These are phyloP conservation scores for Podospora pseudoanserina DNA, from an alignment of 495 filamentous ascomycete genomes.

Conservation along the genomic window DNA sequence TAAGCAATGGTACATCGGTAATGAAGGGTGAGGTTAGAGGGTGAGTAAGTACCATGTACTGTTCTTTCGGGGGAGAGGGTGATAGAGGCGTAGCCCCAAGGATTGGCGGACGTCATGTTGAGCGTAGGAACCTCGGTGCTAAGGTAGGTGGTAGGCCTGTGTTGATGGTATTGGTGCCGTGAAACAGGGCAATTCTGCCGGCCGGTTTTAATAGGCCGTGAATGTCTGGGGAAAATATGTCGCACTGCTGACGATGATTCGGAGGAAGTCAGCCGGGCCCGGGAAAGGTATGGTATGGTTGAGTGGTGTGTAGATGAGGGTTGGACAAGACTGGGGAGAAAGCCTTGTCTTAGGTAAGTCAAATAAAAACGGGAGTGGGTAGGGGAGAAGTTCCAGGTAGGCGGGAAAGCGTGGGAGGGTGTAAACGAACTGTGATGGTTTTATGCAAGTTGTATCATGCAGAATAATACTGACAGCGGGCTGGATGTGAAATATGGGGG, in stretches of 20 bases:
- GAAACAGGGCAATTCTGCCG: neutral
- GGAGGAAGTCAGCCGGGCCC: slow-evolving; percentile 2
- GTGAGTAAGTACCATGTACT: neutral
- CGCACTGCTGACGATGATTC: neutral
- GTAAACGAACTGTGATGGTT: neutral
- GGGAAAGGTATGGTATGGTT: neutral
- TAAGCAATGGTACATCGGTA: neutral
- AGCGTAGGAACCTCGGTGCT: neutral
- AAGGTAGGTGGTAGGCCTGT: neutral
- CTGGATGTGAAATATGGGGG: neutral
- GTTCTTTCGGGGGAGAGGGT: neutral
- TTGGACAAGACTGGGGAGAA: neutral
- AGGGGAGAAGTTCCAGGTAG: neutral
- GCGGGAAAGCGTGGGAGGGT: neutral
- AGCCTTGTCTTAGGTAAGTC: neutral
- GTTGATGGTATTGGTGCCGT: neutral
- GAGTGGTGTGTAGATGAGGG: neutral
- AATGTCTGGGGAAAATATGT: neutral
- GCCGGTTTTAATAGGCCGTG: neutral
- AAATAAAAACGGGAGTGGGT: neutral
- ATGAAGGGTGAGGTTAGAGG: neutral
- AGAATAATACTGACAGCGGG: neutral
- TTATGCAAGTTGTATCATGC: neutral
- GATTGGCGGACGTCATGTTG: neutral
- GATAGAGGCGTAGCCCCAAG: neutral